A percentile compares a stretch with the other conserved stretches of the same genome.
Evolutionary conservation across 1,284 basidiomycete genomes (phyloP).

Genomic region (Cryptococcus wingfieldii): DNA sequence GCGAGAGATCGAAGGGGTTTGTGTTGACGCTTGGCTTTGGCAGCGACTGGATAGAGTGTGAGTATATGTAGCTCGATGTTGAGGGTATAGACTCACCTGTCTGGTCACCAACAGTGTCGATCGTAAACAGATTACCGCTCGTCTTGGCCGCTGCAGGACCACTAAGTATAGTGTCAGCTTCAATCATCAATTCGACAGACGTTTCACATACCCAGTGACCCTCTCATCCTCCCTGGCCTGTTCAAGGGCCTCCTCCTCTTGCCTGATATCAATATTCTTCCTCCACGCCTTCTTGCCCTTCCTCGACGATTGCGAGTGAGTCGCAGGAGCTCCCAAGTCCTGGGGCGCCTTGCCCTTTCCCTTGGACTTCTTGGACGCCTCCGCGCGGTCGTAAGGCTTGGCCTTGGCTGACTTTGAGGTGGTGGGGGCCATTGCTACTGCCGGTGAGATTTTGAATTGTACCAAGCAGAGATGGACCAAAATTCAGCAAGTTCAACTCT

Average conservation of each 20-base stretch:
- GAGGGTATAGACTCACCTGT: constrained; percentile 52
- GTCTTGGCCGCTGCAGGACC: constrained; percentile 45
- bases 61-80: not conserved
- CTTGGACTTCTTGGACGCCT: constrained; percentile 13
- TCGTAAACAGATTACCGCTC: constrained; percentile 68
- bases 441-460: not conserved
- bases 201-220: constrained; percentile 60
- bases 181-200: not conserved
- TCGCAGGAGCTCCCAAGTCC: constrained; percentile 58
- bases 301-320: constrained; percentile 66
- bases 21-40: constrained; percentile 36
- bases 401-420: not conserved
- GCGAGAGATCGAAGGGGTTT: constrained; percentile 69
- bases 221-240: constrained; percentile 69
- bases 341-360: constrained; percentile 20
- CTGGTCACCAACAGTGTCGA: constrained; percentile 77
- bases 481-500: not conserved
- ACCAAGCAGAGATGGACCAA: not conserved
- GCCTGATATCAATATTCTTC: constrained; percentile 79
- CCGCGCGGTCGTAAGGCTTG: constrained; percentile 30
- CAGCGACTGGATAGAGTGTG: constrained; percentile 18
- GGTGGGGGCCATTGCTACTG: constrained; percentile 10
- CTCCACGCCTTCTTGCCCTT: constrained; percentile 91
- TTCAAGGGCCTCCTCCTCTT: constrained; percentile 71
- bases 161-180: constrained; percentile 8